These are phyloP conservation scores for Afroboletus lepidellus DNA, from an alignment of 1,284 basidiomycete species.

Conservation along the genomic window DNA sequence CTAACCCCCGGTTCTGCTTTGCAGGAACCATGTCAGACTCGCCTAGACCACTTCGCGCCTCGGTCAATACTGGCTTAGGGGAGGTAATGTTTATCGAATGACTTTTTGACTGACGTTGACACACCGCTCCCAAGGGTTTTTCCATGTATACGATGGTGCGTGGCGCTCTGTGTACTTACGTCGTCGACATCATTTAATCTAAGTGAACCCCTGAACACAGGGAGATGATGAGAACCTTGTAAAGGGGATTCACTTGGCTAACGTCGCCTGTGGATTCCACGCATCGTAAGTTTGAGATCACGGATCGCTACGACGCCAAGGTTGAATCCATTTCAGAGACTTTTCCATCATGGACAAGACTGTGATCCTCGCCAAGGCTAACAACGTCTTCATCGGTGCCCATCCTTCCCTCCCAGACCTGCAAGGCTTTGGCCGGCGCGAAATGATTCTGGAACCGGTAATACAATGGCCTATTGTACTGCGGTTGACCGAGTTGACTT, in stretches of 20 bases:
- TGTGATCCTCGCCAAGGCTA: constrained; percentile 49
- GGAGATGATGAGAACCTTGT: constrained; percentile 61
- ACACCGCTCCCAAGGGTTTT: not conserved
- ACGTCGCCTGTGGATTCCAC: constrained; percentile 66
- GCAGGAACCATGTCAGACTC: not conserved
- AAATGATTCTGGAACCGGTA: constrained; percentile 60
- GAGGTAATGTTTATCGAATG: not conserved
- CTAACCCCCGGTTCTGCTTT: not conserved
- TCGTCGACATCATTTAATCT: not conserved
- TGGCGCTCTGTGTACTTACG: not conserved
- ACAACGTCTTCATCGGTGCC: constrained; percentile 54
- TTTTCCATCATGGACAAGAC: constrained; percentile 64
- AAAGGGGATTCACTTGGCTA: constrained; percentile 62
- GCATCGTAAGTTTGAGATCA: constrained; percentile 44
- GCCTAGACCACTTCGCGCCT: not conserved
- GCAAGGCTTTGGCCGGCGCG: constrained; percentile 63
- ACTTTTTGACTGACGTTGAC: not conserved
- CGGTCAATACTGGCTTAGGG: not conserved
- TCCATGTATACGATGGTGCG: not conserved
- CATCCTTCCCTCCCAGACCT: constrained; percentile 62
- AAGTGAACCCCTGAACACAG: constrained; percentile 29
- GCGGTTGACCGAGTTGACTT: not conserved
- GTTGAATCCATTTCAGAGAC: constrained; percentile 39
- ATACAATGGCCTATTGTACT: constrained; percentile 3
- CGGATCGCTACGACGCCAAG: not conserved